Evolutionary conservation across 2,329 filamentous ascomycete genomes (phyloP).

Genomic region (Aspergillus ibericus): DNA sequence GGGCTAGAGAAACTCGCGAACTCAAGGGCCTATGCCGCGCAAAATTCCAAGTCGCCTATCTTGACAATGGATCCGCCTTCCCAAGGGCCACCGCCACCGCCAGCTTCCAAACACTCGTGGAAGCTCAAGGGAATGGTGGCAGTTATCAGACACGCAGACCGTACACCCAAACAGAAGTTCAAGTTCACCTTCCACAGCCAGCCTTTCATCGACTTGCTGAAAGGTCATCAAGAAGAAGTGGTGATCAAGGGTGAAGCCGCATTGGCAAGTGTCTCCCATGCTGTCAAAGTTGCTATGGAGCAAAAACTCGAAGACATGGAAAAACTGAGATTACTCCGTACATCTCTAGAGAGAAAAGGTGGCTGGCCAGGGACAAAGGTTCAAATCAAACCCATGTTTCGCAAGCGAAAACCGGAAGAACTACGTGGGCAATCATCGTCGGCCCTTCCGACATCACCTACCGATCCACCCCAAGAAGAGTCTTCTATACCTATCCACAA

Average conservation of each 20-base stretch:
- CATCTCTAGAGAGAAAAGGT: constrained; percentile 88
- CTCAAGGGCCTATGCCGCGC: constrained; percentile 23
- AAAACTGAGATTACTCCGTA: constrained; percentile 82
- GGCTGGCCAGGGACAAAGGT: constrained; percentile 95
- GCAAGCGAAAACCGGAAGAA: constrained; percentile 75
- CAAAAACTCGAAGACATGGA: constrained; percentile 79
- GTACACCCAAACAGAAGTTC: constrained; percentile 98
- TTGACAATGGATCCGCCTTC: constrained; percentile 26
- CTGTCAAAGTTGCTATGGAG: constrained; percentile 76
- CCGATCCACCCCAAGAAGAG: constrained; percentile 20
- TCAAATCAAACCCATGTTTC: constrained; percentile 99
- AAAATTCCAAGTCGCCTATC: constrained; percentile 28
- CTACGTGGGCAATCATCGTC: constrained; percentile 31
- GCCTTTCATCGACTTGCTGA: constrained; percentile 90
- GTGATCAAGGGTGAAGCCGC: constrained; percentile 89
- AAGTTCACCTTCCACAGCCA: constrained; percentile 98
- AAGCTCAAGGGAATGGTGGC: constrained; percentile 97
- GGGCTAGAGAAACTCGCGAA: constrained; percentile 24
- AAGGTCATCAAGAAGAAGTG: constrained; percentile 94
- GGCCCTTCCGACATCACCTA: constrained; percentile 11
- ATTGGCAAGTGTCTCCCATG: constrained; percentile 81
- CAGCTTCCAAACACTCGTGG: constrained; percentile 87
- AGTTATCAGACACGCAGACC: constrained; percentile 92
- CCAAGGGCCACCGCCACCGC: constrained; percentile 51
- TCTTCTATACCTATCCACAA: constrained; percentile 21